Conservation (phyloP, 345 rosid species). For the Brassica juncea region DNA sequence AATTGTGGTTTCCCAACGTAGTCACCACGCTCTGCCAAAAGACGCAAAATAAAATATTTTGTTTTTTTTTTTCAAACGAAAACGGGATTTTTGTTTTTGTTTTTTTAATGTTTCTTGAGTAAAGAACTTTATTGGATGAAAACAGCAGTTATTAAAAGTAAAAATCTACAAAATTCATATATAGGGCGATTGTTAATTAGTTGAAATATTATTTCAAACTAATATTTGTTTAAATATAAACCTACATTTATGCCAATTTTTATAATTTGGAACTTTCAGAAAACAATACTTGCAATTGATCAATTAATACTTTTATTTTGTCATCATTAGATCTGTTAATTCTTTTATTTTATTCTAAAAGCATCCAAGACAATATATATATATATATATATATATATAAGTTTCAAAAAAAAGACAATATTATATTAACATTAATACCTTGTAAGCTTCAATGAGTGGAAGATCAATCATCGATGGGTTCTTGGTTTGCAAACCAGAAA, state of each 20-base stretch:
- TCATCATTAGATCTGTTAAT: not conserved
- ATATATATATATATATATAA: no score
- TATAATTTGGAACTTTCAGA: not conserved
- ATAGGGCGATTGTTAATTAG: not conserved
- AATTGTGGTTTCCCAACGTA: conserved; percentile 59
- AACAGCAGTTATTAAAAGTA: not conserved
- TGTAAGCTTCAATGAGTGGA: conserved; percentile 70
- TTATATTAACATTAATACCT: conserved; percentile 42
- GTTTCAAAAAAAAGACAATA: not conserved
- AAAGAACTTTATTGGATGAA: not conserved
- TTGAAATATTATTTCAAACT: not conserved
- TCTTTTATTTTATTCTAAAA: not conserved
- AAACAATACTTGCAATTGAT: not conserved
- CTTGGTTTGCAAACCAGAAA: conserved; percentile 66
- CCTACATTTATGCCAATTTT: not conserved
- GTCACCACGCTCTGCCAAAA: conserved; percentile 67
- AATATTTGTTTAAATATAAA: no score
- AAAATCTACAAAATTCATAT: no score
- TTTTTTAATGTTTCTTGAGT: not conserved
- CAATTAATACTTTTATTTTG: no score
- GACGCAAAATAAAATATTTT: not conserved
- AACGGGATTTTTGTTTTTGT: no score
- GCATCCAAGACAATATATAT: not conserved
- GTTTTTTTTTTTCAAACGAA: no score
- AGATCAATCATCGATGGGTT: conserved; percentile 82